Base-by-base conservation (phyloP, 306 rosid species). In the Malus fusca region DNA sequence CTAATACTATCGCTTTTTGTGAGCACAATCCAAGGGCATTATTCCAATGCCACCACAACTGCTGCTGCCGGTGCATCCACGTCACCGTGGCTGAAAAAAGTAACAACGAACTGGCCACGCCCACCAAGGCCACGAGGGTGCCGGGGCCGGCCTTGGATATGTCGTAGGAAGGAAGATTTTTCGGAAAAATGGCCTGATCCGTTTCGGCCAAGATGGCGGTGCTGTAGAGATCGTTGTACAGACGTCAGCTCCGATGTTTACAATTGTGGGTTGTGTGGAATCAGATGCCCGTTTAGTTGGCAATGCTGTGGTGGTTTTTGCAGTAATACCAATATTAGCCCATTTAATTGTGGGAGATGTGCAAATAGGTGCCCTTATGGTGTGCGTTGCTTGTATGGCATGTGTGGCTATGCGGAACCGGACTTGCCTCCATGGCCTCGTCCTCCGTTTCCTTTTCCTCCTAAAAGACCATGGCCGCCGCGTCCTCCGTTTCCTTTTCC, bases 301-400 rank as follows among this genome's bases (percentile, higher is more conserved):
- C 78, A 85, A 31, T 93, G 98, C 4, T 93, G 96, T 73, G 33
- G 71, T 60, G 91, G 96, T 11, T 61, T 78, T 1, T 93, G 98
- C 42, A 62, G 60, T 0, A 18, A 93, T 70, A 85, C 85, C 1
- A 89, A 87, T 25, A 2, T 33, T 0, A 82, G 71, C 55, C 69
- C 75, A 55, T 80, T 84, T 5, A 87, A 93, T n/a, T 93, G 97
- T 71, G 97, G 98, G 3, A 80, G 22, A 64, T 91, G 97, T 79
- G 92, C 88, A 28, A 73, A 89, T 61, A 82, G 69, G 56, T 90
- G 98, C 53, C 88, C 88, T 35, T 23, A 33, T 37, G 84, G 83
- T 2, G 63, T 43, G 18, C 75, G 44, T 0, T 93, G 98, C 64
- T 26, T 69, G 3, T 93, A 55, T 69, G 98, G 98, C 18, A 73